Evolutionary conservation across 208 protist genomes (phyloP).

Genomic region (Trypanosoma melophagium): DNA sequence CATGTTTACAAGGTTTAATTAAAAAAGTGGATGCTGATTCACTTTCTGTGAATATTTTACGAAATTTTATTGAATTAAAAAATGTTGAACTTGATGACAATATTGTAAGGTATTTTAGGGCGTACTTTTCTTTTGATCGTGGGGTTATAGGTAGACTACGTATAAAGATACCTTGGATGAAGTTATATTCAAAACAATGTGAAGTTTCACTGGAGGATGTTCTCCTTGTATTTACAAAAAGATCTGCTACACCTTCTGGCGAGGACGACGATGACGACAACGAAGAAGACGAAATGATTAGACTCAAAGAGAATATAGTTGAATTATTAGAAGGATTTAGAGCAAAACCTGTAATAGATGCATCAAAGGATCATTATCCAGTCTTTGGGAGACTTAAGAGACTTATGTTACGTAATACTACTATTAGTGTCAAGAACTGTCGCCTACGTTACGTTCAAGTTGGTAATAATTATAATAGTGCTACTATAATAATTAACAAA

Average conservation of each 20-base stretch:
- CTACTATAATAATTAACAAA: constrained; percentile 1
- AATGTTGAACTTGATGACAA: constrained; percentile 54
- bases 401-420: constrained; percentile 63
- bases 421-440: constrained; percentile 46
- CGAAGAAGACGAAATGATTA: constrained; percentile 7
- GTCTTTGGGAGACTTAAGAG: constrained; percentile 57
- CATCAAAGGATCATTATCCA: neutral
- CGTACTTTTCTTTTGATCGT: constrained; percentile 37
- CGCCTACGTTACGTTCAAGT: constrained; percentile 23
- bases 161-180: constrained; percentile 59
- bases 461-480: neutral
- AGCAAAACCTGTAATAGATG: neutral
- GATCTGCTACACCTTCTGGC: neutral
- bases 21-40: constrained; percentile 56
- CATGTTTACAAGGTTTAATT: constrained; percentile 63
- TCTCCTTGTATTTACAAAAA: constrained; percentile 25
- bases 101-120: constrained; percentile 31
- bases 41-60: constrained; percentile 58
- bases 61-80: constrained; percentile 57
- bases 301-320: constrained; percentile 16
- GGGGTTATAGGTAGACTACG: constrained; percentile 45
- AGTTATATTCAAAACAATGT: constrained; percentile 55
- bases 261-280: neutral
- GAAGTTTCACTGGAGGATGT: constrained; percentile 53
- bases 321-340: constrained; percentile 5